These are phyloP conservation scores for Ogataea hybrid DNA, from an alignment of 1,139 yeast species.

Conservation along the genomic window DNA sequence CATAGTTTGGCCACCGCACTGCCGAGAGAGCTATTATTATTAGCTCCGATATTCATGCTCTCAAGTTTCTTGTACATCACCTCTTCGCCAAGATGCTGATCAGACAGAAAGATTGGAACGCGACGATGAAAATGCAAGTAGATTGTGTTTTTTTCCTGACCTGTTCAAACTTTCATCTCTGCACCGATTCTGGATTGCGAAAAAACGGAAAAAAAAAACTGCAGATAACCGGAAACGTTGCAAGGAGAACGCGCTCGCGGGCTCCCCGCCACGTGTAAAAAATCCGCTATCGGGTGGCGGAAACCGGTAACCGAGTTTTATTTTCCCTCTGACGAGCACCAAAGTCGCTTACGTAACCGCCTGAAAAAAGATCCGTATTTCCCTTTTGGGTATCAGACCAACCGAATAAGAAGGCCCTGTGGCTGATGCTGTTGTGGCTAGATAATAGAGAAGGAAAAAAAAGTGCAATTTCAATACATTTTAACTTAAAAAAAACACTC, in stretches of 20 bases:
- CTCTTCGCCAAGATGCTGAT: background rate
- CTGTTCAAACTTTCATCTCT: slow-evolving; percentile 6
- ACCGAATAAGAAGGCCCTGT: background rate
- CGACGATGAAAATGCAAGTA: background rate
- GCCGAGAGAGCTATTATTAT: slow-evolving; percentile 2
- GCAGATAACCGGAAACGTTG: slow-evolving; percentile 5
- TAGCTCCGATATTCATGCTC: slow-evolving; percentile 12
- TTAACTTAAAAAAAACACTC: background rate
- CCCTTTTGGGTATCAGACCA: background rate
- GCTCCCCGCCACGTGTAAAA: slow-evolving; percentile 2
- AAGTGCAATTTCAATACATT: slow-evolving; percentile 1
- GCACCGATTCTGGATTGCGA: slow-evolving; percentile 1
- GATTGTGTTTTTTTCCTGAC: slow-evolving; percentile 6
- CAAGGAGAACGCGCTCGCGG: slow-evolving; percentile 6
- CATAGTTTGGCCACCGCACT: slow-evolving; percentile 11
- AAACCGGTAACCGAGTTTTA: background rate
- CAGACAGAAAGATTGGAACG: background rate
- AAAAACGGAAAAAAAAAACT: background rate
- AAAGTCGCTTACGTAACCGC: background rate
- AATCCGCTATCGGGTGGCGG: background rate
- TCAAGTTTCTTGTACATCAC: slow-evolving; percentile 21
- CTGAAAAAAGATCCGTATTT: background rate
- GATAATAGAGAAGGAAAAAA: background rate
- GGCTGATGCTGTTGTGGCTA: slow-evolving; percentile 3
- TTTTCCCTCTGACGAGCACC: background rate